Conservation (phyloP, 805 yeast species). For the Candida coquimbonensis region DNA sequence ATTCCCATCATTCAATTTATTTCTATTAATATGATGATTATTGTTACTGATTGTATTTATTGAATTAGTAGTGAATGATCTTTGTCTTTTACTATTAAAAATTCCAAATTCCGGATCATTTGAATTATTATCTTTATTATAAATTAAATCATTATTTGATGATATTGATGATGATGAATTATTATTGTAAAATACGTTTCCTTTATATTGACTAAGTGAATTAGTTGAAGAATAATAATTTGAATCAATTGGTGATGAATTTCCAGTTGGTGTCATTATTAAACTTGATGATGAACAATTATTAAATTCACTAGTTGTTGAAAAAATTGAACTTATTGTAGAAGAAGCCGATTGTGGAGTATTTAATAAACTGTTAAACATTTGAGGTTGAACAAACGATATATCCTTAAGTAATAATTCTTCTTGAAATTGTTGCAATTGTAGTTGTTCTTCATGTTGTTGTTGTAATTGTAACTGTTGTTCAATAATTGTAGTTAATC, state of each 20-base stretch:
- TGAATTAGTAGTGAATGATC: background rate
- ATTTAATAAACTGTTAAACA: conserved; percentile 1
- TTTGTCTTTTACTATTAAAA: conserved; percentile 4
- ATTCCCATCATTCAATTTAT: background rate
- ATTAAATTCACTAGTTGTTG: conserved; percentile 3
- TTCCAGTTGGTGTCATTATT: conserved; percentile 6
- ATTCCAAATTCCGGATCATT: conserved; percentile 2
- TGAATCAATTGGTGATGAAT: conserved; percentile 8
- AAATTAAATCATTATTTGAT: background rate
- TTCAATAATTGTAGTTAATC: conserved; percentile 1
- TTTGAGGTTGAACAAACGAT: conserved; percentile 1
- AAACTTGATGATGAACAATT: conserved; percentile 8
- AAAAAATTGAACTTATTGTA: conserved; percentile 8
- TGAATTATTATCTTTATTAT: too few species aligned
- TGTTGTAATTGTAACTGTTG: background rate
- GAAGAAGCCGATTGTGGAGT: conserved; percentile 12
- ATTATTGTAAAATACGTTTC: conserved; percentile 1
- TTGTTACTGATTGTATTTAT: background rate
- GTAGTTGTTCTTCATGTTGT: background rate
- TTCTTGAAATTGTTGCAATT: background rate
- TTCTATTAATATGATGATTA: background rate
- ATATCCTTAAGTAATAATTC: background rate
- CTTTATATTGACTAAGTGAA: background rate
- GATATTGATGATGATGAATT: background rate
- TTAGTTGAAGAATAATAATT: conserved; percentile 2